Evolutionary conservation across 345 rosid species (phyloP), one percentile per base, ranked within the genome.

Genomic region (Toxicodendron radicans): DNA sequence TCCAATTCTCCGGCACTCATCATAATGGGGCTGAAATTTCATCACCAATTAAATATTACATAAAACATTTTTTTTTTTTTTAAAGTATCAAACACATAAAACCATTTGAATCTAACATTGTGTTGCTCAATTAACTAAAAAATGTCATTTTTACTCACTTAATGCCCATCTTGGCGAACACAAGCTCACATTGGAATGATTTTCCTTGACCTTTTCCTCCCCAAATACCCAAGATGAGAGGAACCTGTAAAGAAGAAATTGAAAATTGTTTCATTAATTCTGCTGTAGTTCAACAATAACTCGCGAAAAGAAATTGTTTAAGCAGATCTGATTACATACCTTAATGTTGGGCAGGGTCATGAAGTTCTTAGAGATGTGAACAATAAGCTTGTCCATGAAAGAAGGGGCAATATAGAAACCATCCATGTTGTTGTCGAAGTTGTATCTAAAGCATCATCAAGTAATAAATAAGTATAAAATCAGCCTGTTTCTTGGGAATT

Each of bases 141-240:
- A 38, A 5, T 38, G 9, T 38, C 8, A 7, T 38, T 8, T 38
- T 38, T 5, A 82, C 97, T 83, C 77, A 95, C 99, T 83, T 95
- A 73, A 95, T 95, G 74, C 99, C 99, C 99, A 95, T 89, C 96
- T 95, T 95, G 84, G 93, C 89, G 72, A 95, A 90, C 58, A 95
- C 99, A 64, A 95, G 99, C 85, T 93, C 99, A 75, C 96, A 90
- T 48, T 95, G 99, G 91, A 95, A 95, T 68, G 99, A 92, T 86
- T 95, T 95, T 72, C 98, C 99, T 70, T 95, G 99, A 71, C 98
- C 99, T 82, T 95, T 95, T 81, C 99, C 99, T 90, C 98, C 99
- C 99, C 99, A 95, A 1, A 95, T 67, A 83, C 99, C 99, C 86
- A 95, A 87, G 71, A 95, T 95, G 68, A 95, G 92, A 70, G 99